Evolutionary conservation across 371 early-diverging fungal species (phyloP).

Genomic region (Mucor velutinosus): DNA sequence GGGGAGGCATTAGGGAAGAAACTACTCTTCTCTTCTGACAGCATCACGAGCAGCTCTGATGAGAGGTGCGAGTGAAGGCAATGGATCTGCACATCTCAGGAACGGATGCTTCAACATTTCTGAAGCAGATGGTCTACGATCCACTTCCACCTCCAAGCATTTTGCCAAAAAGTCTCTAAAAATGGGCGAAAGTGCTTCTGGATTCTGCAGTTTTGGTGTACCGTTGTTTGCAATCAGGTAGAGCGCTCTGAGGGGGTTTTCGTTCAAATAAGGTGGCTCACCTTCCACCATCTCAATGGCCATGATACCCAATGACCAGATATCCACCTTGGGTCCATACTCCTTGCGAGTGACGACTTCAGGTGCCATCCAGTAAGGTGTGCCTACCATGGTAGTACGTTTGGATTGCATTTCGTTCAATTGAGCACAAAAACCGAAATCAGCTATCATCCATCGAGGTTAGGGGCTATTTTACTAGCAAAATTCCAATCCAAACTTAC

Average conservation of each 20-base stretch:
- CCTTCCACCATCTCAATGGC: conserved; percentile 94
- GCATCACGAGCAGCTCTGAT: conserved; percentile 76
- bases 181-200: conserved; percentile 76
- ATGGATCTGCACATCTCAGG: conserved; percentile 83
- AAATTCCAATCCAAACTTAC: conserved; percentile 42
- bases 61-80: conserved; percentile 83
- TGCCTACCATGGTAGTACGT: conserved; percentile 92
- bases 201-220: conserved; percentile 90
- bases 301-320: conserved; percentile 99
- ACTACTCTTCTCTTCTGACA: conserved; percentile 26
- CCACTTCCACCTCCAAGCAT: conserved; percentile 87
- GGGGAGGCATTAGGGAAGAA: neutral
- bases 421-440: conserved; percentile 97
- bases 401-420: conserved; percentile 77
- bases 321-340: conserved; percentile 93
- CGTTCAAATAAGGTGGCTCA: conserved; percentile 96
- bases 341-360: conserved; percentile 93
- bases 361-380: conserved; percentile 97
- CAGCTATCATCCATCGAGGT: conserved; percentile 55
- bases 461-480: neutral
- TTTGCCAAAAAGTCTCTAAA: conserved; percentile 86
- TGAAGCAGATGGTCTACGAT: conserved; percentile 79
- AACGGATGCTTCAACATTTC: conserved; percentile 91
- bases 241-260: conserved; percentile 83
- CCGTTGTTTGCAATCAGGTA: conserved; percentile 97